Evolutionary conservation across 176 grass and related monocot genomes (phyloP), one percentile per base, ranked within the genome.

Genomic region (Aegilops sharonensis): DNA sequence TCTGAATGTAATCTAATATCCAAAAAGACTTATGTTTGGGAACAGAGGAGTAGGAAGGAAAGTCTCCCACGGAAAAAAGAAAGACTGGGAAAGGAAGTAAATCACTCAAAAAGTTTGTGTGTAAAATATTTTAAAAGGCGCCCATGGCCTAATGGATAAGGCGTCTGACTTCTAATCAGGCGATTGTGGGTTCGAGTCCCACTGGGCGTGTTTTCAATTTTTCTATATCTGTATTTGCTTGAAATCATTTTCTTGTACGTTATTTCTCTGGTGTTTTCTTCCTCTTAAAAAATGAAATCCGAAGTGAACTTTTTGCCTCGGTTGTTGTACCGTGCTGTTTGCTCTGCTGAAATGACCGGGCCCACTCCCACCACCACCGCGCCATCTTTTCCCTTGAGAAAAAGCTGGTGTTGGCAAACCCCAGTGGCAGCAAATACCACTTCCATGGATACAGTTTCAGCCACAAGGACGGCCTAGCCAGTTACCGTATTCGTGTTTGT

Each of bases 111-210:
- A 3, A 0, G 0, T 11, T 43, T 43, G 40, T 43, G 40, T 43
- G 40, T 43, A 43, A 43, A 4, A 4, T 3, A 34, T 34, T 34
- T 34, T 4, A 34, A 34, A 34, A 4, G 32, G 92, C 89, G 85
- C 89, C 95, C 87, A 92, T 97, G 92, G 95, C 92, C 95, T 93
- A 93, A 95, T 97, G 92, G 92, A 97, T 91, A 97, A 97, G 92
- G 89, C 92, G 79, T 91, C 85, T 91, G 92, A 92, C 92, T 97
- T 93, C 87, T 97, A 95, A 91, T 97, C 85, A 94, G 90, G 87
- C 90, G 89, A 95, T 85, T 97, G 91, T 97, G 91, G 95, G 95
- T 97, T 97, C 92, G 92, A 95, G 87, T 97, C 95, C 91, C 95
- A 95, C 89, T 88, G 89, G 91, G 92, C 95, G 92, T 94, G 94